Percentiles rank a stretch among this genome's conserved stretches.
Evolutionary conservation across 1,284 basidiomycete genomes (phyloP).

Genomic region (Boletellus deceptivus): DNA sequence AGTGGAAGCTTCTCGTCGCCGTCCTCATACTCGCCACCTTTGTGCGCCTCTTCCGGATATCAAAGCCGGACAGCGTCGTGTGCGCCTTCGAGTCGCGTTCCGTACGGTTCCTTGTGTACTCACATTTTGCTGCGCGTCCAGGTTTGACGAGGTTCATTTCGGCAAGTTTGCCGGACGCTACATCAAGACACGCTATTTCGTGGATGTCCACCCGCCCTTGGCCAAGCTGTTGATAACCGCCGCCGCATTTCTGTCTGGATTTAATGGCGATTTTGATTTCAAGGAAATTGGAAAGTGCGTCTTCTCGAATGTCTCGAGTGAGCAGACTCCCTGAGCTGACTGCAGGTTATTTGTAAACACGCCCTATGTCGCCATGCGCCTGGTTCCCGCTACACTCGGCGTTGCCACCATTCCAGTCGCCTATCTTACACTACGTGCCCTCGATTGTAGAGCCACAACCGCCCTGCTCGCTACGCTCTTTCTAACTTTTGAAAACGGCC

Average conservation of each 20-base stretch:
- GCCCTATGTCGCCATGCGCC: slow-evolving; percentile 95
- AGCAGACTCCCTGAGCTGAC: neutral
- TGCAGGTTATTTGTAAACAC: slow-evolving; percentile 78
- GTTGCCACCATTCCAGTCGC: slow-evolving; percentile 87
- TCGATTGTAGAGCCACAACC: slow-evolving; percentile 88
- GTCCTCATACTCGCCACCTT: slow-evolving; percentile 66
- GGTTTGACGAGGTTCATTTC: slow-evolving; percentile 97
- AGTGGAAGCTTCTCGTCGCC: slow-evolving; percentile 69
- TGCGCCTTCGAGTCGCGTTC: slow-evolving; percentile 42
- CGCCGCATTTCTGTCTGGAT: slow-evolving; percentile 87
- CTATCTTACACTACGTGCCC: slow-evolving; percentile 90
- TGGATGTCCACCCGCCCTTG: slow-evolving; percentile 97
- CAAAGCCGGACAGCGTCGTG: slow-evolving; percentile 86
- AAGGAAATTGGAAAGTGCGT: slow-evolving; percentile 93
- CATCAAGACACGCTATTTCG: slow-evolving; percentile 87
- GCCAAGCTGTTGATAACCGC: slow-evolving; percentile 95
- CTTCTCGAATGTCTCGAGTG: neutral
- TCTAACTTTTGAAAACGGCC: slow-evolving; percentile 94
- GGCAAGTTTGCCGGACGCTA: slow-evolving; percentile 93
- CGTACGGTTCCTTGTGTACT: neutral
- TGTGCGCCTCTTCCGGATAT: slow-evolving; percentile 79
- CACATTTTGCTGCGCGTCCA: slow-evolving; percentile 32
- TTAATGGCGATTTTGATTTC: slow-evolving; percentile 93
- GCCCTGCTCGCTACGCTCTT: slow-evolving; percentile 88
- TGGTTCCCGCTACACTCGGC: slow-evolving; percentile 88